Conservation (phyloP, 306 rosid genomes). For the Castanea mollissima region DNA sequence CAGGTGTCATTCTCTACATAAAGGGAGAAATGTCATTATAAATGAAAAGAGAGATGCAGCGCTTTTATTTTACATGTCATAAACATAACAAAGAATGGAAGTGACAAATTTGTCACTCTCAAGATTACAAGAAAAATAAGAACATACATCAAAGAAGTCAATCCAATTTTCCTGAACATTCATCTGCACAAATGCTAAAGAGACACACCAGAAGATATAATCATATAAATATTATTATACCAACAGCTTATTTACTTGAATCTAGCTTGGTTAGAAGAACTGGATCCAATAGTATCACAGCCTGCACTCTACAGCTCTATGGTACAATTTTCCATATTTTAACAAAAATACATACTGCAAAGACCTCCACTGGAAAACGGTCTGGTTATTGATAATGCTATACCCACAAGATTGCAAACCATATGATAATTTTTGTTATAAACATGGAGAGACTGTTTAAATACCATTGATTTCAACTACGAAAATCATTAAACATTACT, state of each 20-base stretch:
- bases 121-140: too few species aligned
- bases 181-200: neutral
- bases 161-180: too few species aligned
- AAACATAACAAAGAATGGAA: neutral
- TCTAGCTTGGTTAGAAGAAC: neutral
- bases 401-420: neutral
- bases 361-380: neutral
- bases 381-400: neutral
- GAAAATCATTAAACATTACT: neutral
- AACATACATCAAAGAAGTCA: too few species aligned
- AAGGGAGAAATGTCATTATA: constrained; percentile 14
- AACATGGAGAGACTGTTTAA: neutral
- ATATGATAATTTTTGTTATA: neutral
- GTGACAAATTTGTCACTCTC: neutral
- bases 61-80: neutral
- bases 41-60: neutral
- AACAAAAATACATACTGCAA: neutral
- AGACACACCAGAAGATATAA: neutral
- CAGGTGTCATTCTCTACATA: constrained; percentile 64
- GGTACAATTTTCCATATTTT: neutral
- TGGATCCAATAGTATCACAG: neutral
- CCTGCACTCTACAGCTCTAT: neutral
- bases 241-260: neutral
- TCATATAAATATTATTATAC: neutral
- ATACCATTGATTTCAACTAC: neutral